Base-by-base conservation (phyloP, 1,284 basidiomycete genomes). In the Coriolopsis trogii region DNA sequence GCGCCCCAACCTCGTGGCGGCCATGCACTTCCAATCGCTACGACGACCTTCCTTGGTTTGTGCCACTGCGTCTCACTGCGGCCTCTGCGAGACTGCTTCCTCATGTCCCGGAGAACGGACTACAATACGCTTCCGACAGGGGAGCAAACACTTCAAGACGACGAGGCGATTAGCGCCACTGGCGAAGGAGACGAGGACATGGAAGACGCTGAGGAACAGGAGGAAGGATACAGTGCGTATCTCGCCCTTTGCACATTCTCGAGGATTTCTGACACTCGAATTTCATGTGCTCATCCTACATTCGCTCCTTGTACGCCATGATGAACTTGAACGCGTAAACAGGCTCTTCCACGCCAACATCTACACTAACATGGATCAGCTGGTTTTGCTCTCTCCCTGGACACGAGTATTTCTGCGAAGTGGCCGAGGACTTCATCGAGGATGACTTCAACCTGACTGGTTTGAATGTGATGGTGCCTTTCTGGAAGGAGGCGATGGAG, bases 371-470 rank as follows among this genome's bases (percentile, higher is more conserved):
- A 55, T 97, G 93, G 94, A 96, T 96, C 67, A 90, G 89, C 63
- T 99, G 96, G 97, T 99, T 98, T 78, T 98, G 95, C 68, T 95
- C 95, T 18, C 76, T 99, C 39, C 95, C 97, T 5, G 97, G 97
- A 5, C 97, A 99, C 73, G 97, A 99, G 74, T 99, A 98, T 75
- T 99, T 98, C 70, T 95, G 92, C 71, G 94, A 96, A 73, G 95
- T 98, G 18, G 87, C 91, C 48, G 95, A 99, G 68, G 96, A 99
- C 67, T 99, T 98, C 71, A 99, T 99, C 70, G 97, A 99, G 70
- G 97, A 99, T 73, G 97, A 99, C 70, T 99, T 99, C 76, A 99
- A 99, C 75, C 78, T 99, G 47, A 99, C 97, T 1, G 97, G 97
- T 2, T 74, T 99, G 60, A 95, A 95, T 68, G 82, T 85, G 16